Evolutionary conservation across 2,329 filamentous ascomycete genomes (phyloP).

Genomic region (Fusarium pseudocircinatum): DNA sequence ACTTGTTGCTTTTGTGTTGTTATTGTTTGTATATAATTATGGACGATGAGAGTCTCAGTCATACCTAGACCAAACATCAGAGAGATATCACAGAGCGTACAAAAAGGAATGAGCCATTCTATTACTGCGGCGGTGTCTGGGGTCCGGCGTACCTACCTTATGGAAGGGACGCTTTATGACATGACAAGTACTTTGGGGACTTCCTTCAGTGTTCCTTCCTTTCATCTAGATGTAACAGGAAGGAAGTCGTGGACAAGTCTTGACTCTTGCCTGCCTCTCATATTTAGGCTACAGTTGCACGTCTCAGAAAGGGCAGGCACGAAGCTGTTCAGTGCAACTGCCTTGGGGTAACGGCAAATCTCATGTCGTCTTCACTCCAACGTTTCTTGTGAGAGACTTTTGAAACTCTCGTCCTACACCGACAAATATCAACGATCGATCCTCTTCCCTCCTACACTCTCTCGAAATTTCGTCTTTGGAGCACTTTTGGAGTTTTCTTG

Average conservation of each 20-base stretch:
- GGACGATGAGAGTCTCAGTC: not conserved
- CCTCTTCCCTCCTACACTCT: constrained; percentile 3
- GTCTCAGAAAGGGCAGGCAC: not conserved
- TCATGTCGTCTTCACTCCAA: not conserved
- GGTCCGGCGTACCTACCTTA: not conserved
- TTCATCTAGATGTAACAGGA: not conserved
- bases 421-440: not conserved
- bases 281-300: not conserved
- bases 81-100: constrained; percentile 5
- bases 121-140: not conserved
- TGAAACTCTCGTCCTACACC: constrained; percentile 24
- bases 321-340: constrained; percentile 1
- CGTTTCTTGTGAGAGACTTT: constrained; percentile 5
- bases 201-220: not conserved
- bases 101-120: not conserved
- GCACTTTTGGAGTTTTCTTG: constrained; percentile 37
- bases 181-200: not conserved
- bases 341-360: constrained; percentile 5
- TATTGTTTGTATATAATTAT: constrained; percentile 6
- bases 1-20: constrained; percentile 1
- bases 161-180: not conserved
- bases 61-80: not conserved
- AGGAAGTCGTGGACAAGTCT: not conserved
- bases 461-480: constrained; percentile 6
- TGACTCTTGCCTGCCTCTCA: not conserved